Percentiles rank a stretch among this genome's conserved stretches.
Conservation (phyloP, 352 stramenopile species). For the Globisporangium spinosum region DNA sequence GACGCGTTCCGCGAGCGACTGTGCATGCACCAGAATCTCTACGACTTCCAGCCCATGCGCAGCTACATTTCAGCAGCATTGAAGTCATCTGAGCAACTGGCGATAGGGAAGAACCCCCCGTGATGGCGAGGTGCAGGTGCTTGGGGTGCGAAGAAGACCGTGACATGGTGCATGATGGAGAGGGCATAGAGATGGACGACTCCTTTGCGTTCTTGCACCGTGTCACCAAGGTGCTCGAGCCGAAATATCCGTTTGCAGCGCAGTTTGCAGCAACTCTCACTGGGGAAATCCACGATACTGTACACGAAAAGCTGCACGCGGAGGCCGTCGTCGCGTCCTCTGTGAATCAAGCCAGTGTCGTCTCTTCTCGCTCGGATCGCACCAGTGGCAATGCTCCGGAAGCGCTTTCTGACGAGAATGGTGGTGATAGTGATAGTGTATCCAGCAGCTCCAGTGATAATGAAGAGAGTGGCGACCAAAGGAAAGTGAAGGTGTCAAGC, state of each 20-base stretch:
- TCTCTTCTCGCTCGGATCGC: neutral
- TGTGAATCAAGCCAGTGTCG: neutral
- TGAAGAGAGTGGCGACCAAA: neutral
- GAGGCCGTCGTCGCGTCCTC: constrained; percentile 10
- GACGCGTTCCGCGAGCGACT: constrained; percentile 22
- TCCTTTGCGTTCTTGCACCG: constrained; percentile 14
- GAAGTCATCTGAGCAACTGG: neutral
- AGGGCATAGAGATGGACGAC: constrained; percentile 14
- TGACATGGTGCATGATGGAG: neutral
- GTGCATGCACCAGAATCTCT: constrained; percentile 17
- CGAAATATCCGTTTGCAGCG: constrained; percentile 15
- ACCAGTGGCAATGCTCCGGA: neutral
- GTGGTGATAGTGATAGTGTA: neutral
- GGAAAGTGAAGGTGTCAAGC: neutral
- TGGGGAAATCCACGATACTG: constrained; percentile 11
- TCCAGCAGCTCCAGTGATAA: constrained; percentile 2
- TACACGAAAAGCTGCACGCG: constrained; percentile 21
- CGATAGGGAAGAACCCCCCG: neutral
- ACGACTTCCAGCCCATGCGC: constrained; percentile 15
- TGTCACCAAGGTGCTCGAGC: constrained; percentile 2
- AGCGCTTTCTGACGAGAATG: neutral
- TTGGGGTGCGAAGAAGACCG: neutral
- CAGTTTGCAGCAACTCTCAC: constrained; percentile 23
- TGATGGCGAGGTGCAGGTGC: neutral
- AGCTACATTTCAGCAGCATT: neutral